Evolutionary conservation across 176 grass and related monocot species (phyloP).

Genomic region (Avena atlantica): DNA sequence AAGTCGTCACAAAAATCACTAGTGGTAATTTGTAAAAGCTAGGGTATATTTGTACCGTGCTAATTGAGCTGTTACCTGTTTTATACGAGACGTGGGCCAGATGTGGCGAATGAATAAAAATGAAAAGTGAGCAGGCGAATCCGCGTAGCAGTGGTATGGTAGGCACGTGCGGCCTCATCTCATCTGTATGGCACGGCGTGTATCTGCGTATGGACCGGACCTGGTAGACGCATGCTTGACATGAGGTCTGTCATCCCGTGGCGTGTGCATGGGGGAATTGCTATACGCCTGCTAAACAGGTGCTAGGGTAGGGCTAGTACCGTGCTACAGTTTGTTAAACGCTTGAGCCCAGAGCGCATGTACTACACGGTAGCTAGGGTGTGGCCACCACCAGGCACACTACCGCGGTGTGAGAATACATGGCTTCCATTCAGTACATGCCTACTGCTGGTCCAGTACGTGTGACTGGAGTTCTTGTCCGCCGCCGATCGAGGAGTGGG

Average conservation of each 20-base stretch:
- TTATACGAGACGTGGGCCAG: not conserved
- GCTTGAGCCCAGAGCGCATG: not conserved
- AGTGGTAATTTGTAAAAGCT: too few relatives aligned
- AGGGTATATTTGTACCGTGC: not conserved
- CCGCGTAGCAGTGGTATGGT: not conserved
- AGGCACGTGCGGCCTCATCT: not conserved
- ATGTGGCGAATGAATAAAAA: not conserved
- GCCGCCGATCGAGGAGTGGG: not conserved
- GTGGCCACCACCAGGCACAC: too few relatives aligned
- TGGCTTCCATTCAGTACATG: not conserved
- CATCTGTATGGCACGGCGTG: not conserved
- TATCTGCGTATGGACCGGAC: not conserved
- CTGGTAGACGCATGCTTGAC: not conserved
- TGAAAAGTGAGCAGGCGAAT: not conserved
- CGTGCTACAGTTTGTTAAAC: not conserved
- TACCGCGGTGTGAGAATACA: too few relatives aligned
- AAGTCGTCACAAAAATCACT: too few relatives aligned
- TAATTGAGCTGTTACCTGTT: not conserved
- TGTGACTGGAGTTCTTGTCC: slow-evolving; percentile 13
- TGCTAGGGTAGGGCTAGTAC: not conserved
- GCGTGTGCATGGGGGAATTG: not conserved
- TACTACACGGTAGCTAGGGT: too few relatives aligned
- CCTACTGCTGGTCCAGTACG: not conserved
- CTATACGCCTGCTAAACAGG: not conserved
- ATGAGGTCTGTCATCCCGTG: not conserved